Evolutionary conservation across 2,329 filamentous ascomycete genomes (phyloP).

Genomic region (Periconia sp.): DNA sequence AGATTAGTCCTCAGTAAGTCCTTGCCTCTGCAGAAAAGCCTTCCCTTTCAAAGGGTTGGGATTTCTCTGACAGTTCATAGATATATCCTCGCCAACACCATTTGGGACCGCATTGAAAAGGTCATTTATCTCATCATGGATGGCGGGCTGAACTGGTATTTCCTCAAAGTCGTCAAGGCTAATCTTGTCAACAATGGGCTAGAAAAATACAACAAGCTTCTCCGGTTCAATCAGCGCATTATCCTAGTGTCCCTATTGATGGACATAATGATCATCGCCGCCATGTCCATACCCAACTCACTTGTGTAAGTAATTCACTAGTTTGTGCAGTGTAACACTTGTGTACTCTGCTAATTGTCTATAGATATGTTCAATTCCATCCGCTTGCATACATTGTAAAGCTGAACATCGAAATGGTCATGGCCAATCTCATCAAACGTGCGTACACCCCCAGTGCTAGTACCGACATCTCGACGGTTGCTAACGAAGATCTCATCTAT

Average conservation of each 20-base stretch:
- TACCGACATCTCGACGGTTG: too few relatives aligned
- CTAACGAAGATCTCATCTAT: too few relatives aligned
- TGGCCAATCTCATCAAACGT: slow-evolving; percentile 58
- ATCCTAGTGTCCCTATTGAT: slow-evolving; percentile 58
- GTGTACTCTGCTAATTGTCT: slow-evolving; percentile 1
- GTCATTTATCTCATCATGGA: slow-evolving; percentile 46
- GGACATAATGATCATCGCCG: slow-evolving; percentile 56
- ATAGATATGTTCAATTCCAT: slow-evolving; percentile 57
- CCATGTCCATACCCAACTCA: slow-evolving; percentile 56
- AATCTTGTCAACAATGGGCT: slow-evolving; percentile 57
- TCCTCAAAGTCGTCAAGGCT: slow-evolving; percentile 52
- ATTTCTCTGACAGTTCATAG: slow-evolving; percentile 10
- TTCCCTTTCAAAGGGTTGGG: neutral
- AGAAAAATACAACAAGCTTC: slow-evolving; percentile 58
- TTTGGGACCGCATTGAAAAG: slow-evolving; percentile 49
- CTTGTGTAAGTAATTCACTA: slow-evolving; percentile 45
- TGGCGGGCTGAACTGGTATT: slow-evolving; percentile 47
- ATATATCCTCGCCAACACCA: slow-evolving; percentile 43
- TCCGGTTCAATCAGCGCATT: slow-evolving; percentile 58
- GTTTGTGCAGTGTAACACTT: neutral
- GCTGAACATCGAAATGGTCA: slow-evolving; percentile 59
- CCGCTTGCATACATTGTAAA: slow-evolving; percentile 58
- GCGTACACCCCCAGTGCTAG: too few relatives aligned
- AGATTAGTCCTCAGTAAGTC: slow-evolving; percentile 31
- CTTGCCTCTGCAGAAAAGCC: too few relatives aligned